Conservation (phyloP, 805 yeast species). For the Kregervanrija fluxuum region DNA sequence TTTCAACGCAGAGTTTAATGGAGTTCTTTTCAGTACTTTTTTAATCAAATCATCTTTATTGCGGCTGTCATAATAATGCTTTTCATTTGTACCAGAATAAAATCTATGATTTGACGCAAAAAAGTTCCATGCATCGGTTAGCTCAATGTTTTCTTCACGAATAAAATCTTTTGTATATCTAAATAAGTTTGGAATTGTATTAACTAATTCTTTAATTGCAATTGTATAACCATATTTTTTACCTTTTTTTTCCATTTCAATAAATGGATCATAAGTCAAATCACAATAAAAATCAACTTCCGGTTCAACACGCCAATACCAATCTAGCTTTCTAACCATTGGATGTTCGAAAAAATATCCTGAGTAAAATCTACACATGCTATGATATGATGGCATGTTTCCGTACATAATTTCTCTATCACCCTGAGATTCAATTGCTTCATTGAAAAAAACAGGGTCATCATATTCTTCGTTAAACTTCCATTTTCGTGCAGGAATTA, state of each 20-base stretch:
- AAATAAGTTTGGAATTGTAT: slow-evolving; percentile 79
- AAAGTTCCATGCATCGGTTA: slow-evolving; percentile 65
- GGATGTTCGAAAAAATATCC: slow-evolving; percentile 80
- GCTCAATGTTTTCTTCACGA: slow-evolving; percentile 35
- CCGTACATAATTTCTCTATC: slow-evolving; percentile 85
- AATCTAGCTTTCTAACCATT: slow-evolving; percentile 59
- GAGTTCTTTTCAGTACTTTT: slow-evolving; percentile 19
- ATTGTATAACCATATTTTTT: slow-evolving; percentile 86
- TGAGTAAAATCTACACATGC: slow-evolving; percentile 91
- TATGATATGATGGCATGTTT: slow-evolving; percentile 72
- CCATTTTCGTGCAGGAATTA: slow-evolving; percentile 57
- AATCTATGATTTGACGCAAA: slow-evolving; percentile 40
- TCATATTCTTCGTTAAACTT: slow-evolving; percentile 48
- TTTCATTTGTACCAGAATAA: slow-evolving; percentile 27
- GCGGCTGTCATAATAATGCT: slow-evolving; percentile 21
- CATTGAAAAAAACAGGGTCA: slow-evolving; percentile 37
- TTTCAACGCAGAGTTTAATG: slow-evolving; percentile 17
- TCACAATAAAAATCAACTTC: slow-evolving; percentile 87
- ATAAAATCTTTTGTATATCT: slow-evolving; percentile 63
- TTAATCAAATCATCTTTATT: slow-evolving; percentile 21
- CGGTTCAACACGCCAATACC: slow-evolving; percentile 98
- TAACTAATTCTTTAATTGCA: slow-evolving; percentile 65
- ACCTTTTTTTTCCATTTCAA: slow-evolving; percentile 60
- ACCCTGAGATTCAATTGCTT: slow-evolving; percentile 65
- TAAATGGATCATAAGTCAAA: slow-evolving; percentile 84